Evolutionary conservation across 208 protist species (phyloP), one percentile per base, ranked within the genome.

Genomic region (Strigomonas galati): DNA sequence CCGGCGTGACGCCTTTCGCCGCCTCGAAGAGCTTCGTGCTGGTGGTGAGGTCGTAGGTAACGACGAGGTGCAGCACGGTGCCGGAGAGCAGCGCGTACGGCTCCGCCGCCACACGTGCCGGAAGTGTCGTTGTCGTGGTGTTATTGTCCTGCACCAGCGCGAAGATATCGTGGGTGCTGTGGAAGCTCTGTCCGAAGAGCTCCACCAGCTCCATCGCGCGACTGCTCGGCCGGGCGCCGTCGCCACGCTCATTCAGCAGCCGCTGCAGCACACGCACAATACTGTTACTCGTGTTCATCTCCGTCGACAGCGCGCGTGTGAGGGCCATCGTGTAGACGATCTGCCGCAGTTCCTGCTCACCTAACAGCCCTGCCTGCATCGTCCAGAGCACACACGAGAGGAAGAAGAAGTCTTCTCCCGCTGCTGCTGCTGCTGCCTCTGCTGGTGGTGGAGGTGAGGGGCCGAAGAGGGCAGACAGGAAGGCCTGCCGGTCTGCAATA

Each of bases 1-100:
- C 27, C 28, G 32, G 19, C 26, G 43, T 65, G 46, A 9, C 40
- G 44, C 27, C 19, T 4, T 10, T 14, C 48, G 10, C 7, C 35
- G 35, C 35, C 35, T 4, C 35, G 7, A 40, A 4, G 7, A 40
- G 35, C 35, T 40, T 27, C 26, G 53, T 43, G 26, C 27, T 46
- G 27, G 10, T 15, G 15, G 32, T 9, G 15, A 26, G 48, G 40
- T 6, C 40, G 44, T 15, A 23, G 5, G 26, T 14, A 14, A 26
- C 60, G 27, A 55, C 14, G 48, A 54, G 32, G 46, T 65, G 60
- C 60, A 65, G 43, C 27, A 65, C 60, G 60, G 60, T 44, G 60
- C 60, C 60, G 44, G 60, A 53, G 46, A 65, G 30, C 0, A 65
- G 43, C 40, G 31, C 24, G 28, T 43, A 40, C 27, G 60, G 60